Base-by-base conservation (phyloP, 805 yeast species). In the Myxozyma kluyveri region DNA sequence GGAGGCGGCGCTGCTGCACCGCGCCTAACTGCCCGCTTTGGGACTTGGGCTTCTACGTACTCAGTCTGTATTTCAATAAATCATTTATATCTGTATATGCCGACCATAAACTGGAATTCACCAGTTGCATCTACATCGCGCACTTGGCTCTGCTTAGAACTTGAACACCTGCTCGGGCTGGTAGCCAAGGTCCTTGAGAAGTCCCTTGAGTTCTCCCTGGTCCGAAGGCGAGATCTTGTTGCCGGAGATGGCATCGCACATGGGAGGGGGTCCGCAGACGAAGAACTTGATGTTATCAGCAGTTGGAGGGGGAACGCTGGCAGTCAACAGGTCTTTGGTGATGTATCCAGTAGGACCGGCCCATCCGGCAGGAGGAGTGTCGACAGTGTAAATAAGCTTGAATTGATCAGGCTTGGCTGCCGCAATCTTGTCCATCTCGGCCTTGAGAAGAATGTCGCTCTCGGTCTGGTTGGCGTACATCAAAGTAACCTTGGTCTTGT, bases 231-330 rank as follows among this genome's bases (percentile, higher is more conserved):
- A 82, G 42, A 73, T 76, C 80, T 91, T 91, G 63, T 71, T 69
- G 67, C 99, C 99, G 24, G 96, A 87, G 61, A 89, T 66, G 52
- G 96, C 89, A 49, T 84, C 77, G 83, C 87, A 87, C 69, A 93
- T 77, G 38, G 86, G 86, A 65, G 96, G 95, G 54, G 99, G 99
- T 50, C 99, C 99, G 72, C 99, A 93, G 51, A 91, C 86, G 63
- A 86, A 91, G 52, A 90, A 79, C 67, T 84, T 85, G 64, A 79
- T 75, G 70, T 83, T 80, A 52, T 81, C 85, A 45, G 72, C 76
- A 19, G 77, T 65, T 32, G 96, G 84, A 60, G 77, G 75, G 52
- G 91, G 82, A 60, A 87, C 71, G 69, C 79, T 72, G 54, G 74
- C 67, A 59, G 74, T 67, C 68, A 91, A 74, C 71, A 76, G 82